Evolutionary conservation across 305 asterid species (phyloP), one percentile per base, ranked within the genome.

Genomic region (Plantago lanceolata): DNA sequence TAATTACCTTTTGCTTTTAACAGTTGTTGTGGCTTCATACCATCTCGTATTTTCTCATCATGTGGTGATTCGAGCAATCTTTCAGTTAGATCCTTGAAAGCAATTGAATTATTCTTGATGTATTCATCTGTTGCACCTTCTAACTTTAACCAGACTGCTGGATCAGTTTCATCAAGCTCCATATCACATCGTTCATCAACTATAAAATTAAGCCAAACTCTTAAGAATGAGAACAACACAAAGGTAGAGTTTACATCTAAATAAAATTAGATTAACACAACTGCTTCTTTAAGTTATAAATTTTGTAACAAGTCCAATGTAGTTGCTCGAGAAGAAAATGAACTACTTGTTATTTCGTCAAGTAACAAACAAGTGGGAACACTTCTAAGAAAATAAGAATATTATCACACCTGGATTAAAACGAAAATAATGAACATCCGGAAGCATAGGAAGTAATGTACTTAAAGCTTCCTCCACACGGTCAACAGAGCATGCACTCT

Each of bases 121-220:
- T 86, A 94, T 68, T 90, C 96, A 68, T 86, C 87, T 6, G 99
- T 83, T 57, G 97, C 96, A 29, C 81, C 83, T 79, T 94, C 99
- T 62, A 94, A 78, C 80, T 84, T 94, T 59, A 80, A 73, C 99
- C 97, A 94, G 68, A 83, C 65, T 0, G 95, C 79, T 18, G 99
- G 99, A 72, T 94, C 97, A 65, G 99, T 94, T 73, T 94, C 99
- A 78, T 94, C 99, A 60, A 94, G 80, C 84, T 90, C 99, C 99
- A 94, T 94, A 62, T 79, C 99, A 80, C 97, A 90, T 17, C 97
- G 95, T 67, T 94, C 99, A 67, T 94, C 97, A 68, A 94, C 99
- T 94, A 88, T 63, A 64, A 74, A 76, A 71, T 66, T 51, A 68
- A 47, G 15, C 26, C 53, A 50, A 59, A 69, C 61, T 26, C 19